A percentile compares a stretch with the other conserved stretches of the same genome.
Evolutionary conservation across 495 filamentous ascomycete genomes (phyloP).

Genomic region (Massariosphaeria phaeospora): DNA sequence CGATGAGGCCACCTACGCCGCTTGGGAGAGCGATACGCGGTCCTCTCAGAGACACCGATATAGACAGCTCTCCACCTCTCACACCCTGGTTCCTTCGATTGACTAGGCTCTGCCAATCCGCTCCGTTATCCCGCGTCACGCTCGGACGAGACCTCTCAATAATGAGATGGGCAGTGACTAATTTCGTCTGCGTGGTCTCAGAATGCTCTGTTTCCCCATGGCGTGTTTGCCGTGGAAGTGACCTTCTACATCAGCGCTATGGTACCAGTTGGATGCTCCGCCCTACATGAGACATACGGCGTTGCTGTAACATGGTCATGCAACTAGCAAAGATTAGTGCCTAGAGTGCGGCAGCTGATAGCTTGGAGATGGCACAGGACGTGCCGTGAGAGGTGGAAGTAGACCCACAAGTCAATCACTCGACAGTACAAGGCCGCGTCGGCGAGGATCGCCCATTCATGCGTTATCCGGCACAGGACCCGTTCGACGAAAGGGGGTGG

Average conservation of each 20-base stretch:
- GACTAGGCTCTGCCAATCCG: background rate
- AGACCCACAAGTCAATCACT: slow-evolving; percentile 1
- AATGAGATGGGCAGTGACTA: background rate
- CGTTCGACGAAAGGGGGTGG: slow-evolving; percentile 3
- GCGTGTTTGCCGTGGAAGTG: background rate
- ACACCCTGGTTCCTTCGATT: background rate
- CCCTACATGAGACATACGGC: slow-evolving; percentile 13
- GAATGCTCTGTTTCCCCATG: background rate
- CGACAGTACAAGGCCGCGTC: background rate
- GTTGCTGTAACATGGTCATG: slow-evolving; percentile 15
- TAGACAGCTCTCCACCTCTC: too few species aligned
- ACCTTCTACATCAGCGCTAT: slow-evolving; percentile 9
- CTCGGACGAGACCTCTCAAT: background rate
- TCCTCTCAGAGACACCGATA: too few species aligned
- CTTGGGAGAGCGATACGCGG: slow-evolving; percentile 5
- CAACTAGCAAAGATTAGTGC: too few species aligned
- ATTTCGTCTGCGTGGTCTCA: background rate
- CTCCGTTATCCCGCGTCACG: background rate
- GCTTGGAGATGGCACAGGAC: slow-evolving; percentile 12
- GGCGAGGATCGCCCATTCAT: slow-evolving; percentile 10
- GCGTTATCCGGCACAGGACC: slow-evolving; percentile 4
- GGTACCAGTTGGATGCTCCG: slow-evolving; percentile 13
- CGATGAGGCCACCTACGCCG: slow-evolving; percentile 5
- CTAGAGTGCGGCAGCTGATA: slow-evolving; percentile 13
- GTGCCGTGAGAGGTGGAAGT: slow-evolving; percentile 4